Conservation (phyloP, 768 basidiomycete species). For the Tricholoma saponaceum region DNA sequence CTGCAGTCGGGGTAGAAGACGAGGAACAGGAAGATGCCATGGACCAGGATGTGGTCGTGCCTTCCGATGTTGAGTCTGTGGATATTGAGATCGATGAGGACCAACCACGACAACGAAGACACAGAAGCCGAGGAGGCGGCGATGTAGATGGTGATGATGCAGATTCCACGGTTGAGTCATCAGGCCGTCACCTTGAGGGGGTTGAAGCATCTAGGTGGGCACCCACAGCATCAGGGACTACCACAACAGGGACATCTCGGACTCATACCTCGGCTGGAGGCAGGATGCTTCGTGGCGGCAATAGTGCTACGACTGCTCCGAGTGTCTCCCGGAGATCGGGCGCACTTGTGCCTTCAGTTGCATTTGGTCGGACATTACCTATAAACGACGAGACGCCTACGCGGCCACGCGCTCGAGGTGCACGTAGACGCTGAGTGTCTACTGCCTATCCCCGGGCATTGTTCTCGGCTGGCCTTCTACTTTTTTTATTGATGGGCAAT, state of each 20-base stretch:
- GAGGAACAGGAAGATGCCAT: conserved; percentile 57
- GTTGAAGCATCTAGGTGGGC: conserved; percentile 31
- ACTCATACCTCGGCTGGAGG: conserved; percentile 1
- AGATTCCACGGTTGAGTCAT: conserved; percentile 15
- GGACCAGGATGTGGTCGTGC: conserved; percentile 62
- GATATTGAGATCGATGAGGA: conserved; percentile 28
- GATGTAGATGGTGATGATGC: conserved; percentile 13
- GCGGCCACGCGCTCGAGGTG: conserved; percentile 48
- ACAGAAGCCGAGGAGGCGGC: conserved; percentile 11
- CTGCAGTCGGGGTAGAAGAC: conserved; percentile 16
- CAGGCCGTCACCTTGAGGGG: conserved; percentile 17
- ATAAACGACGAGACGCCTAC: conserved; percentile 53
- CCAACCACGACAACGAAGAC: conserved; percentile 13
- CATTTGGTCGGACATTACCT: conserved; percentile 27
- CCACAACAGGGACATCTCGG: conserved; percentile 10
- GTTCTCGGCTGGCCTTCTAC: not conserved
- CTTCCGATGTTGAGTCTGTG: conserved; percentile 39
- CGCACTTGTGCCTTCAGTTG: conserved; percentile 14
- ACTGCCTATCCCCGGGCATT: not conserved
- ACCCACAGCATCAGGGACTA: conserved; percentile 11
- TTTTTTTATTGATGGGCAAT: not conserved
- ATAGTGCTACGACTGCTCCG: not conserved
- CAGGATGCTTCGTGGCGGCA: conserved; percentile 1
- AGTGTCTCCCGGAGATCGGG: conserved; percentile 14
- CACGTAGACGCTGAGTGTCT: conserved; percentile 42